phyloP scores from a whole-genome alignment of 148 eudicot genomes.

The Fallopia convolvulus region DNA sequence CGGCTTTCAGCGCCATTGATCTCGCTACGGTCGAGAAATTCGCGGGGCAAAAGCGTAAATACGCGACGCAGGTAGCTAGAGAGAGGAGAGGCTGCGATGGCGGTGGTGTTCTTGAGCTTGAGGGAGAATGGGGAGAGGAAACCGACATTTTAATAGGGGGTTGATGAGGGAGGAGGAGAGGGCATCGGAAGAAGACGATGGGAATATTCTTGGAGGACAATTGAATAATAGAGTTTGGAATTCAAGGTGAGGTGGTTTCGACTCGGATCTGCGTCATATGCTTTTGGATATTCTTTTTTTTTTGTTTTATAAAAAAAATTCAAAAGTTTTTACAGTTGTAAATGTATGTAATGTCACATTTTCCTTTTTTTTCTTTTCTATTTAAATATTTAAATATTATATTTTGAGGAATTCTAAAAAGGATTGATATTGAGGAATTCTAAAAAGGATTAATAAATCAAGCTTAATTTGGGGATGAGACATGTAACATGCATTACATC shows the following conservation, averaged over 20 bases:
- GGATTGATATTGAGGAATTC: neutral
- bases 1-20: conserved; percentile 41
- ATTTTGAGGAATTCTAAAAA: neutral
- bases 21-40: neutral
- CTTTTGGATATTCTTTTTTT: conserved; percentile 10
- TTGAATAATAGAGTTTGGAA: neutral
- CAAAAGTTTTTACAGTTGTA: neutral
- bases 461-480: neutral
- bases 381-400: neutral
- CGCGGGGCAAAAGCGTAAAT: neutral
- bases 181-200: neutral
- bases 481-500: neutral
- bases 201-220: neutral
- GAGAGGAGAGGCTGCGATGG: neutral
- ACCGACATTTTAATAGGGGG: neutral
- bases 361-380: neutral
- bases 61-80: neutral
- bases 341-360: neutral
- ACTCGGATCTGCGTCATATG: conserved; percentile 8
- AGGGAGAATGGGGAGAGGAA: neutral
- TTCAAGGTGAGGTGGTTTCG: neutral
- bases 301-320: too few relatives aligned
- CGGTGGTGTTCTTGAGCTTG: neutral
- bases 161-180: neutral
- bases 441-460: neutral